A percentile compares a stretch with the other conserved stretches of the same genome.
Conservation (phyloP, 2,329 filamentous ascomycete genomes). For the Neopestalotiopsis clavispora region DNA sequence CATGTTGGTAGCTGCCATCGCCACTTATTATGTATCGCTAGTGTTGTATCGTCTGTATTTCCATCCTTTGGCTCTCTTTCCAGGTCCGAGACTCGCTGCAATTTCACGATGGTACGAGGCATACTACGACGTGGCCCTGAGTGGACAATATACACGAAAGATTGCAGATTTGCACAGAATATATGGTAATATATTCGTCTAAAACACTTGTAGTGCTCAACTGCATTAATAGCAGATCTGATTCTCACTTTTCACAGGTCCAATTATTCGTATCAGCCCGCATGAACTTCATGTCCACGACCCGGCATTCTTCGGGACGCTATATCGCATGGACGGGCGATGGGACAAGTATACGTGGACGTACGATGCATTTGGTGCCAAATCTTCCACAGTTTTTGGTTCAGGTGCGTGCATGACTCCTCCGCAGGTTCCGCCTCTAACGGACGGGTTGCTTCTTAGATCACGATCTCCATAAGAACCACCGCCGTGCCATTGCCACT, state of each 20-base stretch:
- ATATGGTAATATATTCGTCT: slow-evolving; percentile 37
- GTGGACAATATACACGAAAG: slow-evolving; percentile 47
- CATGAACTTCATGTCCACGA: slow-evolving; percentile 45
- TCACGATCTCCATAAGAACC: slow-evolving; percentile 16
- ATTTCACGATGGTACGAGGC: slow-evolving; percentile 45
- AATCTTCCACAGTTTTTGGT: slow-evolving; percentile 11
- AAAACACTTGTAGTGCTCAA: background rate
- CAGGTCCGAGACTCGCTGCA: slow-evolving; percentile 44
- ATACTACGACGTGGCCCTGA: slow-evolving; percentile 48
- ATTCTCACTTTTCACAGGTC: slow-evolving; percentile 5
- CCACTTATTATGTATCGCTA: background rate
- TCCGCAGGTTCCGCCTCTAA: background rate
- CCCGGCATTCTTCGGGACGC: slow-evolving; percentile 27
- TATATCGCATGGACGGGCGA: slow-evolving; percentile 16
- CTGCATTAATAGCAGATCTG: background rate
- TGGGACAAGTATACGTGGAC: slow-evolving; percentile 20
- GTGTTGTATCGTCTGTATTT: slow-evolving; percentile 36
- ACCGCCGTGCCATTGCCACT: background rate
- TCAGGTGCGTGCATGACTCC: background rate
- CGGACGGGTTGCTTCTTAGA: background rate
- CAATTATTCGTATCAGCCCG: slow-evolving; percentile 33
- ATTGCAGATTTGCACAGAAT: slow-evolving; percentile 45
- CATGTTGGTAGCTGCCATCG: background rate
- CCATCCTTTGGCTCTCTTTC: slow-evolving; percentile 43
- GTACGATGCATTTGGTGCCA: background rate